Evolutionary conservation across 2,329 filamentous ascomycete species (phyloP), one percentile per base, ranked within the genome.

Genomic region (Emergomyces africanus): DNA sequence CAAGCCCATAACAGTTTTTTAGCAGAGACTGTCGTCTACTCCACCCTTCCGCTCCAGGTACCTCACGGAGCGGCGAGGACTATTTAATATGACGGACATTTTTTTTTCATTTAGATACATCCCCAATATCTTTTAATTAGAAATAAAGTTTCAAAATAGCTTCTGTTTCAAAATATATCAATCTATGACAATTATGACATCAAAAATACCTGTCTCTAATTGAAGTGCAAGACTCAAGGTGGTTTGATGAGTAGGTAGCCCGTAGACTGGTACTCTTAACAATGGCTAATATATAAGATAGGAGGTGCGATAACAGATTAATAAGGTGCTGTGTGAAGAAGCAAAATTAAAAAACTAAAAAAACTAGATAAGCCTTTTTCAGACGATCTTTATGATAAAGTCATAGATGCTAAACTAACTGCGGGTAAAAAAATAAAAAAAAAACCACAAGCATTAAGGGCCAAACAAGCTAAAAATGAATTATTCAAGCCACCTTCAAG

Each of bases 1-100:
- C 71, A 73, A 76, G 74, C 70, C 71, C 61, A 68, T 71, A 71
- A 70, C 73, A 73, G 74, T 74, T 76, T 76, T 74, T 76, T 64
- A 76, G 74, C 74, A 76, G 74, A 67, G 68, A 74, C 73, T 74
- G 61, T 59, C 74, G 74, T 76, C 74, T 75, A 74, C 74, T 76
- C 74, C 74, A 76, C 74, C 74, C 74, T 76, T 71, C 71, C 73
- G 70, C 70, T 73, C 67, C 59, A 66, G 48, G 49, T 61, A 59
- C 67, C n/a, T 60, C 41, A 65, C 75, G 66, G 72, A 69, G 69
- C 70, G 65, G 68, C 68, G 53, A 74, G 74, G 74, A 76, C 74
- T 76, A 70, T 72, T 71, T 74, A 70, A 39, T 70, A 72, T 69
- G 74, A 76, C 73, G 74, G 66, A 76, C 74, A 76, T 75, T 28